Evolutionary conservation across 2,329 filamentous ascomycete species (phyloP), one percentile per base, ranked within the genome.

Genomic region (Fusarium phyllophilum): DNA sequence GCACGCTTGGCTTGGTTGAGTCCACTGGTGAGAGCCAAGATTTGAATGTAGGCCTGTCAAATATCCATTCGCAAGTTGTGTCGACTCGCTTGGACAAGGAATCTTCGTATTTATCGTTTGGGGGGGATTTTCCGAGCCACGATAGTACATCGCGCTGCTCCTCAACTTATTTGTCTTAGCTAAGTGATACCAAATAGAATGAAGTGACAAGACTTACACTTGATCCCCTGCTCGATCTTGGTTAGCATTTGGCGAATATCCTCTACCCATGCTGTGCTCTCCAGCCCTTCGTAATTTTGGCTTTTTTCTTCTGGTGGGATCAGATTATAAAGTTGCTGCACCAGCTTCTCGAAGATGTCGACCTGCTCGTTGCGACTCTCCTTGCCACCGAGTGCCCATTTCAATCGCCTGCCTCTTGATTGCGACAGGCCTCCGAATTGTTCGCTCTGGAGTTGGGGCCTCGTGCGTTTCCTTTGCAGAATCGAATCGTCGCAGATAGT

Each of bases 1-100:
- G 34, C 0, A 66, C 8, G 0, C 14, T 26, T 13, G 31, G 20
- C 1, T n/a, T 26, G 0, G 26, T 3, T 13, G 34, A 1, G 2
- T 22, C 11, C 0, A 5, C 10, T 3, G 10, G n/a, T 0, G 39
- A 46, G 0, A 48, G 7, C 66, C 62, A 68, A 0, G 12, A 15
- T 1, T 33, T 20, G 12, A 54, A 61, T 0, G 8, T 2, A 3
- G 29, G 11, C 0, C 42, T 11, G 0, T 49, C 31, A 0, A 66
- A 44, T 1, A 66, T 38, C 63, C 63, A 66, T 2, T 20, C 15
- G 22, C 63, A 66, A 0, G 63, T 66, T 1, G 29, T 33, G 3
- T 33, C 24, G 1, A 65, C 29, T 2, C 63, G 34, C 6, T 46
- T 22, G 3, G 26, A 8, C 0, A 56, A 17, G 0, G 63, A 66